phyloP scores from a whole-genome alignment of 2,329 filamentous ascomycete genomes.

The Colletotrichum trifolii region DNA sequence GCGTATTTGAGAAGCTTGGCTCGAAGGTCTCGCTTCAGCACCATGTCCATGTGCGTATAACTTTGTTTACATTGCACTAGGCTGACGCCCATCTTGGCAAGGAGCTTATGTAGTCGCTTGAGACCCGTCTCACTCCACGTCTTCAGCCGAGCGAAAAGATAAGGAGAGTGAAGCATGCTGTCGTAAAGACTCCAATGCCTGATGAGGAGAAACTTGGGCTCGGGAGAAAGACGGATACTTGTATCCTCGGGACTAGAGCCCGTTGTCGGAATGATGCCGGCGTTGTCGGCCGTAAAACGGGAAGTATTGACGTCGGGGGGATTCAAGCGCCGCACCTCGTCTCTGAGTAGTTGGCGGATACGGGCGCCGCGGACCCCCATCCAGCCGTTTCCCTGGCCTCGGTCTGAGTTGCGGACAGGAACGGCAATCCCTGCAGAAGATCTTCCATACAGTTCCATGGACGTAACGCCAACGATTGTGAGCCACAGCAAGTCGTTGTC shows the following conservation, averaged over 20 bases:
- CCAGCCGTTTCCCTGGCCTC: slow-evolving; percentile 75
- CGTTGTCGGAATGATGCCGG: slow-evolving; percentile 88
- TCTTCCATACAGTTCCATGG: slow-evolving; percentile 89
- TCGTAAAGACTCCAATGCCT: slow-evolving; percentile 98
- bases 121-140: slow-evolving; percentile 93
- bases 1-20: slow-evolving; percentile 91
- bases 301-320: slow-evolving; percentile 77
- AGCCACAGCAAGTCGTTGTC: slow-evolving; percentile 97
- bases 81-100: slow-evolving; percentile 98
- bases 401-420: slow-evolving; percentile 65
- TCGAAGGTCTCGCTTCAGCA: slow-evolving; percentile 88
- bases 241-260: slow-evolving; percentile 91
- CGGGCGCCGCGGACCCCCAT: slow-evolving; percentile 83
- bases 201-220: slow-evolving; percentile 91
- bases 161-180: slow-evolving; percentile 97
- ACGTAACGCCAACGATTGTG: slow-evolving; percentile 93
- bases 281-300: slow-evolving; percentile 71
- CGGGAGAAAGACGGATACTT: slow-evolving; percentile 90
- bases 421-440: slow-evolving; percentile 83
- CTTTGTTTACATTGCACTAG: slow-evolving; percentile 93
- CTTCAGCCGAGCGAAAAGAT: slow-evolving; percentile 89
- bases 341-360: slow-evolving; percentile 85
- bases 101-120: slow-evolving; percentile 89
- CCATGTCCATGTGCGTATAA: slow-evolving; percentile 99
- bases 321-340: slow-evolving; percentile 94